Evolutionary conservation across 768 basidiomycete species (phyloP), one percentile per base, ranked within the genome.

Genomic region (Astraeus odoratus): DNA sequence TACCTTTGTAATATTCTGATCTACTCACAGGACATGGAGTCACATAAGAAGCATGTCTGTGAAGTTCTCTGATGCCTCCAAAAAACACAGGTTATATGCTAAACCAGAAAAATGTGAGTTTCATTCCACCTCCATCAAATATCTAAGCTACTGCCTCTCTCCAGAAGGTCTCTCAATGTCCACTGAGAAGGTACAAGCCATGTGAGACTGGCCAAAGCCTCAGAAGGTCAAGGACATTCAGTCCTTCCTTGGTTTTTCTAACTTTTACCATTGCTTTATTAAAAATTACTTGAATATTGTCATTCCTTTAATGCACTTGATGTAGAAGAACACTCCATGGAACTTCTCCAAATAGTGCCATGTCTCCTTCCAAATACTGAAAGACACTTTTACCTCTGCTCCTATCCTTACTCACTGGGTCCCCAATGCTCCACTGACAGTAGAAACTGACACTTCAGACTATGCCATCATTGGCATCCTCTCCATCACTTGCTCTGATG

Each of bases 221-320:
- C 22, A 23, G 15, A 62, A 44, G 8, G 46, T 63, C 12, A 59
- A 58, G 25, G 56, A 72, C 19, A 39, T 72, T 2, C 66, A 67
- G 55, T 56, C 55, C 4, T 76, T 75, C 56, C 46, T 75, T 1
- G 70, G 71, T 3, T 73, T 76, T 45, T 52, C 58, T 3, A 74
- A 74, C 53, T 76, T 72, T 48, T 76, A 75, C 42, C 47, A 64
- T 2, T 43, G 63, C 0, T 74, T 75, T 56, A 69, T 74, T 15
- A 4, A 53, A 15, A 46, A 60, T n/a, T 74, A 61, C 49, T 56
- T 66, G 3, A 9, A 55, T 10, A 67, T 68, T 23, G 58, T 61
- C 5, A 43, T 58, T 12, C 63, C 66, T 4, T 44, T 72, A 2
- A 63, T 46, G 13, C 27, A 36, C 2, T 54, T 66, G 2, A 66